Conservation (phyloP, 208 protist genomes). For the Trypanosoma vivax region DNA sequence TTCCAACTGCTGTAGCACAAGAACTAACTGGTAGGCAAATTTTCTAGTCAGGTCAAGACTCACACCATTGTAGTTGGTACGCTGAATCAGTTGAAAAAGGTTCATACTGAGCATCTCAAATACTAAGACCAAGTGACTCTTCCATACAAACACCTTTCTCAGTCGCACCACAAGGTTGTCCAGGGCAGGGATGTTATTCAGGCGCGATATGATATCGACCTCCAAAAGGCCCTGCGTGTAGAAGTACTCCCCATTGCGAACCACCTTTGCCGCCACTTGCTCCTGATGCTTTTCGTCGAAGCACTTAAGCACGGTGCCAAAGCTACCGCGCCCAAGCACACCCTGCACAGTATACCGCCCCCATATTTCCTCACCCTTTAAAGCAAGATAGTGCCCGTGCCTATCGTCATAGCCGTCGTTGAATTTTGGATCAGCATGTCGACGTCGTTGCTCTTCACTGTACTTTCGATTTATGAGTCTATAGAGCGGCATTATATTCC, state of each 20-base stretch:
- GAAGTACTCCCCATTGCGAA: slow-evolving; percentile 77
- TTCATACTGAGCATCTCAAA: slow-evolving; percentile 96
- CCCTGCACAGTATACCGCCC: slow-evolving; percentile 76
- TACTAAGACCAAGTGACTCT: slow-evolving; percentile 94
- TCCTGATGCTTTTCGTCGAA: slow-evolving; percentile 70
- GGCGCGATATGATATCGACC: slow-evolving; percentile 66
- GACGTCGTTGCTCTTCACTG: slow-evolving; percentile 17
- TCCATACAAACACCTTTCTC: slow-evolving; percentile 74
- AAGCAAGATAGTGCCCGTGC: slow-evolving; percentile 73
- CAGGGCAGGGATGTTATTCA: slow-evolving; percentile 49
- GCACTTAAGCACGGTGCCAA: slow-evolving; percentile 80
- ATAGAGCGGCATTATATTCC: slow-evolving; percentile 17
- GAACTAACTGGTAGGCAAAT: slow-evolving; percentile 94
- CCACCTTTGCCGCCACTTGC: slow-evolving; percentile 81
- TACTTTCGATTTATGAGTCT: slow-evolving; percentile 14
- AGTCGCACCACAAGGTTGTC: slow-evolving; percentile 72
- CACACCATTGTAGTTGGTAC: slow-evolving; percentile 84
- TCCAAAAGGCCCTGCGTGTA: slow-evolving; percentile 70
- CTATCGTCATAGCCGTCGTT: slow-evolving; percentile 66
- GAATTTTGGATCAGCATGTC: slow-evolving; percentile 7
- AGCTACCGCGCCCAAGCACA: slow-evolving; percentile 84
- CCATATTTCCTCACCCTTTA: slow-evolving; percentile 63
- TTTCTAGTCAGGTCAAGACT: slow-evolving; percentile 85
- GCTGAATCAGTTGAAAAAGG: slow-evolving; percentile 93
- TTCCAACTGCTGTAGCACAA: slow-evolving; percentile 89